These are phyloP conservation scores for Ramaria rubella DNA, from an alignment of 768 basidiomycete genomes.

Conservation along the genomic window DNA sequence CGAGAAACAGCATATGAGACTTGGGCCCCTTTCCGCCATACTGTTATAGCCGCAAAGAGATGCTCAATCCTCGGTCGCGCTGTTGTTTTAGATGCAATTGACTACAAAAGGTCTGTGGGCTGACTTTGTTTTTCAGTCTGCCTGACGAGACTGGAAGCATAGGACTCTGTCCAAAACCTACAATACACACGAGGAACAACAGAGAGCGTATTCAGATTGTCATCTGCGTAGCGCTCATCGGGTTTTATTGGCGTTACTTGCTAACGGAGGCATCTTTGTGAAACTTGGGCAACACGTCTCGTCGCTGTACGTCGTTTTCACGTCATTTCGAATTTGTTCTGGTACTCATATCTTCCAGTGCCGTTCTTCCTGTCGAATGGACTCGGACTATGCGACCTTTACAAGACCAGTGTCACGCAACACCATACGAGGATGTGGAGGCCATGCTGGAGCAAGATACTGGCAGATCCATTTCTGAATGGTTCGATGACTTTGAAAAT, in stretches of 20 bases:
- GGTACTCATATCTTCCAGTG: conserved; percentile 26
- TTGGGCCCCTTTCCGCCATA: conserved; percentile 68
- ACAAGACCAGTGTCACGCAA: conserved; percentile 93
- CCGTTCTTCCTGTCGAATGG: conserved; percentile 61
- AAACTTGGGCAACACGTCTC: conserved; percentile 89
- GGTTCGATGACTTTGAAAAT: conserved; percentile 83
- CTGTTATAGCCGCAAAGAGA: conserved; percentile 62
- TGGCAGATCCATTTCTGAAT: conserved; percentile 58
- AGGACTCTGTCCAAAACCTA: conserved; percentile 50
- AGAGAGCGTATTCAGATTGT: conserved; percentile 62
- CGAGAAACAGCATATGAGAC: conserved; percentile 52
- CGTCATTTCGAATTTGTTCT: neutral
- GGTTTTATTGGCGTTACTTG: conserved; percentile 75
- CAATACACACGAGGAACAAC: conserved; percentile 41
- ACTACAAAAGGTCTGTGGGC: conserved; percentile 49
- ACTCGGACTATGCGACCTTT: conserved; percentile 50
- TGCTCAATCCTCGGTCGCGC: conserved; percentile 63
- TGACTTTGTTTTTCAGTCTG: neutral
- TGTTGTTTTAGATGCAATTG: conserved; percentile 55
- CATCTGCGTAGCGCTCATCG: conserved; percentile 78
- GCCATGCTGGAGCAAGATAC: conserved; percentile 74
- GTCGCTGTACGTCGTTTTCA: conserved; percentile 39
- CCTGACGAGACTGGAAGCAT: neutral
- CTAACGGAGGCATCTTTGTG: conserved; percentile 87
- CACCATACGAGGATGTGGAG: conserved; percentile 71